phyloP scores from a whole-genome alignment of 2,329 filamentous ascomycete genomes.

The Calonectria pseudoreteaudii region DNA sequence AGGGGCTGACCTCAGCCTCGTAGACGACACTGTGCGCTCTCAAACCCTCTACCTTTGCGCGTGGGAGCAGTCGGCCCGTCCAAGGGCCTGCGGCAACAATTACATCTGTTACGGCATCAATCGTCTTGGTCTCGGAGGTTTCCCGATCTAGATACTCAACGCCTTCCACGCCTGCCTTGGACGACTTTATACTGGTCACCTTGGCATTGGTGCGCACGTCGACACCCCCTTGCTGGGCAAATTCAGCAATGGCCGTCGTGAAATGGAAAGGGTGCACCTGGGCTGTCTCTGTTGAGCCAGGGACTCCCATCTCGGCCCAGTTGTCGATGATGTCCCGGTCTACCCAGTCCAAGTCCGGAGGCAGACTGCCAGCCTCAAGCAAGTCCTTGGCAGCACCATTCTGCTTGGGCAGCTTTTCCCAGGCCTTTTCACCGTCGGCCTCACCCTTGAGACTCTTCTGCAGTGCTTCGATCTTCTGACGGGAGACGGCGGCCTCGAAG shows the following conservation, averaged over 20 bases:
- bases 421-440: slow-evolving; percentile 55
- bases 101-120: slow-evolving; percentile 64
- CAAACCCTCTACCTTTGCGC: slow-evolving; percentile 67
- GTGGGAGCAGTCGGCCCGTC: slow-evolving; percentile 70
- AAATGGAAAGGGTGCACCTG: slow-evolving; percentile 96
- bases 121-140: slow-evolving; percentile 48
- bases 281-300: slow-evolving; percentile 80
- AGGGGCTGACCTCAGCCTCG: slow-evolving; percentile 74
- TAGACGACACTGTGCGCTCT: slow-evolving; percentile 76
- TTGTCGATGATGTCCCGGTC: slow-evolving; percentile 71
- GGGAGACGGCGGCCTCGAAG: slow-evolving; percentile 55
- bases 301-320: slow-evolving; percentile 84
- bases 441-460: slow-evolving; percentile 34
- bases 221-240: slow-evolving; percentile 78
- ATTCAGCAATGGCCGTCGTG: slow-evolving; percentile 82
- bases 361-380: slow-evolving; percentile 71
- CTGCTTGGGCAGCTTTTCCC: slow-evolving; percentile 73
- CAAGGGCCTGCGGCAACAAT: slow-evolving; percentile 71
- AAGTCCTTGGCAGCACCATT: slow-evolving; percentile 60
- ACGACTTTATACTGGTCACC: slow-evolving; percentile 75
- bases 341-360: slow-evolving; percentile 87
- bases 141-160: slow-evolving; percentile 70
- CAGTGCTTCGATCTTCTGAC: slow-evolving; percentile 48
- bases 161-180: slow-evolving; percentile 64
- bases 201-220: slow-evolving; percentile 74